Evolutionary conservation across 495 filamentous ascomycete genomes (phyloP).

Genomic region (Copromyces sp.): DNA sequence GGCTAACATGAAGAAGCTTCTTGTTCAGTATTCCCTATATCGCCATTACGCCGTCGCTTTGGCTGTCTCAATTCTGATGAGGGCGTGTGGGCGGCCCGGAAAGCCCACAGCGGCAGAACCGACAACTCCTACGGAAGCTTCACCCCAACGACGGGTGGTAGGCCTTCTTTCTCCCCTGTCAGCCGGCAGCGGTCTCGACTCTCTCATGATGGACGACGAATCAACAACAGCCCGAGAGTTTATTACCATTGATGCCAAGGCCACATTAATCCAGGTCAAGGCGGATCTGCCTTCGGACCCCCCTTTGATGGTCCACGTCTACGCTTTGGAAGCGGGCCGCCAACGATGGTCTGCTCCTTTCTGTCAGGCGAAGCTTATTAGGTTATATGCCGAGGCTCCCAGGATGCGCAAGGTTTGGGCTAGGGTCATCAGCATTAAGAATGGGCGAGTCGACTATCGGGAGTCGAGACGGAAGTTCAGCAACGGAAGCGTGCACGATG

Average conservation of each 20-base stretch:
- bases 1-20: slow-evolving; percentile 65
- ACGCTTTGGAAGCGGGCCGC: slow-evolving; percentile 65
- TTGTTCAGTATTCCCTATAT: slow-evolving; percentile 85
- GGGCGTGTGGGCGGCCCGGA: slow-evolving; percentile 54
- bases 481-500: slow-evolving; percentile 47
- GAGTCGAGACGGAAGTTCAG: slow-evolving; percentile 60
- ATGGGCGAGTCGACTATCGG: slow-evolving; percentile 67
- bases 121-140: slow-evolving; percentile 11
- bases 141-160: slow-evolving; percentile 20
- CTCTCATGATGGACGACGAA: slow-evolving; percentile 24
- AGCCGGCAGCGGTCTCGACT: slow-evolving; percentile 13
- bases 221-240: slow-evolving; percentile 43
- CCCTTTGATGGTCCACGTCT: slow-evolving; percentile 79
- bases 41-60: slow-evolving; percentile 86
- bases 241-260: slow-evolving; percentile 71
- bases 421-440: slow-evolving; percentile 72
- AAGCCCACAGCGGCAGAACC: slow-evolving; percentile 15
- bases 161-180: slow-evolving; percentile 27
- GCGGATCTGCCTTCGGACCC: slow-evolving; percentile 79
- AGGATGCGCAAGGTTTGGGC: slow-evolving; percentile 75
- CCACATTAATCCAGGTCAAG: slow-evolving; percentile 75
- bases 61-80: slow-evolving; percentile 62
- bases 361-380: slow-evolving; percentile 58
- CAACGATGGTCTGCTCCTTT: slow-evolving; percentile 82
- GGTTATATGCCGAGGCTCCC: slow-evolving; percentile 79